A percentile compares a stretch with the other conserved stretches of the same genome.
phyloP scores from a whole-genome alignment of 176 grass and related monocot genomes.

The Zea luxurians region DNA sequence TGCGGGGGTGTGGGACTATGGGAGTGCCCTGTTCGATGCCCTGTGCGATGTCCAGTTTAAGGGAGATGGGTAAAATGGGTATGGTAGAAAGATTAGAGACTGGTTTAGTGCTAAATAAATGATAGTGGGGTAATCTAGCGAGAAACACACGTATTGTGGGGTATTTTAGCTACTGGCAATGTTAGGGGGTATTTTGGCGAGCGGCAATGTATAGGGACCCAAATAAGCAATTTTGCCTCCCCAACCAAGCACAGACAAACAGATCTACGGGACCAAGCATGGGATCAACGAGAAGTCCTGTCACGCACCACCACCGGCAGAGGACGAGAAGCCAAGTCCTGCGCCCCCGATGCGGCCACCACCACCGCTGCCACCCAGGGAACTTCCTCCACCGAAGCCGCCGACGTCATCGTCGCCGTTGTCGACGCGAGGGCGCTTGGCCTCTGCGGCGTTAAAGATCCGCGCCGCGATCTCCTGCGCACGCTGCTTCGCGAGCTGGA shows the following conservation, averaged over 20 bases:
- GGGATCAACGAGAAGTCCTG: neutral
- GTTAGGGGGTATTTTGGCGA: too few species aligned
- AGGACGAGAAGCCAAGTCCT: constrained; percentile 48
- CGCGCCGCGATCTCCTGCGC: constrained; percentile 92
- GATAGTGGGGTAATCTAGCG: too few species aligned
- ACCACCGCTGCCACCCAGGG: constrained; percentile 5
- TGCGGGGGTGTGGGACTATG: too few species aligned
- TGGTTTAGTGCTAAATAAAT: too few species aligned
- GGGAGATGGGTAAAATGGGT: too few species aligned
- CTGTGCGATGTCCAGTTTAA: too few species aligned
- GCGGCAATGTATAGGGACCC: too few species aligned
- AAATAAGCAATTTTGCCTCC: too few species aligned
- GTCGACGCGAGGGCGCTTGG: constrained; percentile 85
- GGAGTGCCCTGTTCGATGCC: too few species aligned
- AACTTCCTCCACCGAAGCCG: constrained; percentile 4
- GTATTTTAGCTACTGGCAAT: too few species aligned
- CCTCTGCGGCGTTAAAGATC: constrained; percentile 88
- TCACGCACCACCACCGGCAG: constrained; percentile 34
- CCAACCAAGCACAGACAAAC: neutral
- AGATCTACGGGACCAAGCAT: constrained; percentile 27
- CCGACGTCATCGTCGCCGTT: constrained; percentile 54
- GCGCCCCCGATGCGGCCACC: constrained; percentile 18
- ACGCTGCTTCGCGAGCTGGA: constrained; percentile 89
- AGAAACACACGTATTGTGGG: too few species aligned
- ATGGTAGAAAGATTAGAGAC: too few species aligned